phyloP scores from a whole-genome alignment of 192 early-diverging fungal genomes.

The Coemansia reversa region DNA sequence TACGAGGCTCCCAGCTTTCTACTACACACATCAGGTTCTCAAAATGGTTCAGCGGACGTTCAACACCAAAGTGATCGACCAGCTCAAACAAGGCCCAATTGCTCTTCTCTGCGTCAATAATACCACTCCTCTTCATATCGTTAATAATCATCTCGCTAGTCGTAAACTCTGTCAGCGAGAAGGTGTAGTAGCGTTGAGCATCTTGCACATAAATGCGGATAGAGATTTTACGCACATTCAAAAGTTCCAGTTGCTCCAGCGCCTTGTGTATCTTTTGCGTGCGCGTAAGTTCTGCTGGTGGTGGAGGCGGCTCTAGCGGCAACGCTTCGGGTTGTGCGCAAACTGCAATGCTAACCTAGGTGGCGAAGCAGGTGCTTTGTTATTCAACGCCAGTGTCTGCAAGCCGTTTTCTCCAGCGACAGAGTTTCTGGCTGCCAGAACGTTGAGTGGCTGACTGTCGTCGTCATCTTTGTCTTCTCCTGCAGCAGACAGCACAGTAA shows the following conservation, averaged over 20 bases:
- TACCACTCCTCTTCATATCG: slow-evolving; percentile 64
- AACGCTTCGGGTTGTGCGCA: slow-evolving; percentile 1
- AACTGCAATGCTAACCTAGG: slow-evolving; percentile 1
- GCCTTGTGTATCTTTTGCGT: slow-evolving; percentile 49
- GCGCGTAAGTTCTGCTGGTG: slow-evolving; percentile 40
- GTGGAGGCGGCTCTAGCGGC: not conserved
- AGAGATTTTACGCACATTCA: slow-evolving; percentile 54
- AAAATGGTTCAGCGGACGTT: slow-evolving; percentile 89
- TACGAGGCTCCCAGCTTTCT: slow-evolving; percentile 76
- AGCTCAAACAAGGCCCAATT: slow-evolving; percentile 92
- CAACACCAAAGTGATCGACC: slow-evolving; percentile 79
- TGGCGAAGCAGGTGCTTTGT: not conserved
- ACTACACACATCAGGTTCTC: slow-evolving; percentile 82
- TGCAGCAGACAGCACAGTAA: slow-evolving; percentile 3
- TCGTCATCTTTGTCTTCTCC: slow-evolving; percentile 9
- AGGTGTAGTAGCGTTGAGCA: slow-evolving; percentile 70
- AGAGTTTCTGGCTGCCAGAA: slow-evolving; percentile 5
- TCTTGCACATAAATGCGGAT: slow-evolving; percentile 90
- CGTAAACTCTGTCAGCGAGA: slow-evolving; percentile 72
- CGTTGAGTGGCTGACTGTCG: slow-evolving; percentile 14
- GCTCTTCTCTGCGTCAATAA: slow-evolving; percentile 52
- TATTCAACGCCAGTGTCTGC: not conserved
- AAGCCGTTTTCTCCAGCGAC: not conserved
- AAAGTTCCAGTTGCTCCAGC: slow-evolving; percentile 43
- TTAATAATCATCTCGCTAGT: slow-evolving; percentile 70